These are phyloP conservation scores for Smallanthus sonchifolius DNA, from an alignment of 129 eudicot species.

Conservation along the genomic window DNA sequence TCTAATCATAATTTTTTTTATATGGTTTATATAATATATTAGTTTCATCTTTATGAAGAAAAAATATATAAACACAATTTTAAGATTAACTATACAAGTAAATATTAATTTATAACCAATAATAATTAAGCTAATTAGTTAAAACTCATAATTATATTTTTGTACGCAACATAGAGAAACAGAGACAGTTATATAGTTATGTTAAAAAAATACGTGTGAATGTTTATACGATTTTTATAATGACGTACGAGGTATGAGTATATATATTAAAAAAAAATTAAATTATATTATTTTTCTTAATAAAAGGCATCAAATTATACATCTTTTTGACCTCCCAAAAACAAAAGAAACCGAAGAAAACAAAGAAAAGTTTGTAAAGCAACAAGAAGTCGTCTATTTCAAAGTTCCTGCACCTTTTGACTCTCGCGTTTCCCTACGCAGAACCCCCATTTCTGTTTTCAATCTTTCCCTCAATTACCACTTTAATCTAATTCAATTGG, in stretches of 20 bases:
- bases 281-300: not conserved
- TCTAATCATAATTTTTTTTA: not conserved
- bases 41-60: not conserved
- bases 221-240: no score
- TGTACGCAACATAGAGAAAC: not conserved
- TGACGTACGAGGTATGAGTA: no score
- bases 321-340: not conserved
- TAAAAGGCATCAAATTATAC: not conserved
- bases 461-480: not conserved
- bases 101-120: no score
- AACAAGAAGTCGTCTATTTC: conserved; percentile 2
- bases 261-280: no score
- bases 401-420: not conserved
- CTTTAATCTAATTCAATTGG: not conserved
- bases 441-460: not conserved
- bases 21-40: not conserved
- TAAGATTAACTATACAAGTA: no score
- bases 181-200: not conserved
- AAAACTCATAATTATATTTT: no score
- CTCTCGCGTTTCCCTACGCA: not conserved
- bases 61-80: no score
- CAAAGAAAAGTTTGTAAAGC: no score
- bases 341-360: not conserved
- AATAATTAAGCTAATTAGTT: no score
- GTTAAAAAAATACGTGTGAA: no score